These are phyloP conservation scores for Pseudogymnoascus sp. DNA, from an alignment of 2,329 filamentous ascomycete genomes.

Conservation along the genomic window DNA sequence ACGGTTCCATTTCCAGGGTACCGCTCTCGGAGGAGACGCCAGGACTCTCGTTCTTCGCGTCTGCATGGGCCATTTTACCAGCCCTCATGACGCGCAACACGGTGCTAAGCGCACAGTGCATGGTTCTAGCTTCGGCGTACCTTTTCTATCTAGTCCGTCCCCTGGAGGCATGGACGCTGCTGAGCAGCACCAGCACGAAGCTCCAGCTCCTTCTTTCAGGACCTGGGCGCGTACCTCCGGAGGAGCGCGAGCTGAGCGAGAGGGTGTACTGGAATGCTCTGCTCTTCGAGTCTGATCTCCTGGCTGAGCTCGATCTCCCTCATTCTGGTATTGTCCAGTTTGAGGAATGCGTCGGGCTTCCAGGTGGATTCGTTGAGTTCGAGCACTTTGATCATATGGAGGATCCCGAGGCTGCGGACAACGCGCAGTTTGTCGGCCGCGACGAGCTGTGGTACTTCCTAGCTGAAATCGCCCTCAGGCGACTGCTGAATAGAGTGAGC, in stretches of 20 bases:
- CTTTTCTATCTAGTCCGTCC: slow-evolving; percentile 77
- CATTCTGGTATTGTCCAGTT: slow-evolving; percentile 79
- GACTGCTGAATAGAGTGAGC: slow-evolving; percentile 71
- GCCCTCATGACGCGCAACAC: slow-evolving; percentile 75
- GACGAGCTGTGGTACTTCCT: slow-evolving; percentile 85
- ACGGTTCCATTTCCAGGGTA: slow-evolving; percentile 69
- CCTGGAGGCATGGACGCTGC: slow-evolving; percentile 73
- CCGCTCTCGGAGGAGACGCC: slow-evolving; percentile 64
- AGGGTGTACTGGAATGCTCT: slow-evolving; percentile 80
- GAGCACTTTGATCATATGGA: slow-evolving; percentile 36
- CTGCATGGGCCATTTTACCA: slow-evolving; percentile 71
- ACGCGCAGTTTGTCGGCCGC: slow-evolving; percentile 51
- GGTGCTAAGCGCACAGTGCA: slow-evolving; percentile 72
- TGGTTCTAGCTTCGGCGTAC: slow-evolving; percentile 74
- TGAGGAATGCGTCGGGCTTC: slow-evolving; percentile 72
- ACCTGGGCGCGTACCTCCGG: slow-evolving; percentile 62
- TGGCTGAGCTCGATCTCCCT: slow-evolving; percentile 73
- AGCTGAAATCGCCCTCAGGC: slow-evolving; percentile 71
- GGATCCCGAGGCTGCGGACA: slow-evolving; percentile 42
- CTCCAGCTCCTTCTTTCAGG: slow-evolving; percentile 71
- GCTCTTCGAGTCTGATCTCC: slow-evolving; percentile 72
- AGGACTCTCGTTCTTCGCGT: slow-evolving; percentile 72
- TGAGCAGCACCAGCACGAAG: slow-evolving; percentile 76
- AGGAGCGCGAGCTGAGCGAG: slow-evolving; percentile 67
- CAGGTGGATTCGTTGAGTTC: slow-evolving; percentile 63